Conservation (phyloP, 345 rosid species). For the Salix suchowensis region DNA sequence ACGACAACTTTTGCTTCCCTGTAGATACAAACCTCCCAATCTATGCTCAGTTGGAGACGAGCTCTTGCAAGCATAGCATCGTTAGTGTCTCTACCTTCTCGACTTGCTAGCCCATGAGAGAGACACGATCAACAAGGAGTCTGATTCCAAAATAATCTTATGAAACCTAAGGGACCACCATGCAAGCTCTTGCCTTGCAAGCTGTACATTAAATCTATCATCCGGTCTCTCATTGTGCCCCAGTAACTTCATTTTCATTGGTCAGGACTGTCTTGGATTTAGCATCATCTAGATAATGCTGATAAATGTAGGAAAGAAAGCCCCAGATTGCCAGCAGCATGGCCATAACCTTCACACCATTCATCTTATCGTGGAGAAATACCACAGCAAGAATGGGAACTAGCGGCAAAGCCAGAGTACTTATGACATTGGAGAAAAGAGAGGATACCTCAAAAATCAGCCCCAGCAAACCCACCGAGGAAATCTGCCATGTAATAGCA, state of each 20-base stretch:
- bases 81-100: too few relatives aligned
- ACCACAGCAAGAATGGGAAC: constrained; percentile 49
- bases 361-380: constrained; percentile 50
- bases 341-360: constrained; percentile 50
- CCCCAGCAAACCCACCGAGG: constrained; percentile 41
- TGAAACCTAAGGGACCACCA: too few relatives aligned
- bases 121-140: too few relatives aligned
- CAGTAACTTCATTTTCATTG: background rate
- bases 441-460: constrained; percentile 49
- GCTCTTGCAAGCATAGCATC: too few relatives aligned
- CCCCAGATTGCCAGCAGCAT: constrained; percentile 53
- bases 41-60: too few relatives aligned
- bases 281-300: constrained; percentile 38
- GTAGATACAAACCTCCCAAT: too few relatives aligned
- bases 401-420: constrained; percentile 43
- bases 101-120: too few relatives aligned
- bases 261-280: constrained; percentile 4
- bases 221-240: constrained; percentile 17
- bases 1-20: too few relatives aligned
- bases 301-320: constrained; percentile 45
- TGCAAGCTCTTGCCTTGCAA: too few relatives aligned
- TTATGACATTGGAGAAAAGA: constrained; percentile 48
- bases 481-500: constrained; percentile 45
- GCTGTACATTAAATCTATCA: background rate
- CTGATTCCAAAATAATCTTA: too few relatives aligned